Evolutionary conservation across 257 asterid genomes (phyloP).

Genomic region (Nicotiana tabacum): DNA sequence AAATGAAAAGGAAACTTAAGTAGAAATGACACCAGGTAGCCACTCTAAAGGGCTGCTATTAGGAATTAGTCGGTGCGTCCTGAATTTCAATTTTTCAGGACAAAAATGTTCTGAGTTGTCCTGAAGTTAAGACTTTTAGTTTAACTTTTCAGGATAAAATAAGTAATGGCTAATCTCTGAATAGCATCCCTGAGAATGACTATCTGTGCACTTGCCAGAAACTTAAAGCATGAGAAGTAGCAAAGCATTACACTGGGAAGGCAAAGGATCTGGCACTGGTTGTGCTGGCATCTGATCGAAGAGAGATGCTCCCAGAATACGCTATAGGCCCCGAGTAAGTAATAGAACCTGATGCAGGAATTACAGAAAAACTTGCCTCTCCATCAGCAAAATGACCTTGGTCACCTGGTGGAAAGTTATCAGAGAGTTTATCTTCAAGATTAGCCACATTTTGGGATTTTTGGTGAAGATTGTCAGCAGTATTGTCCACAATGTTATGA

Average conservation of each 20-base stretch:
- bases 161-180: too few species aligned
- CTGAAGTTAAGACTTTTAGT: too few species aligned
- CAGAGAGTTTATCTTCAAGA: slow-evolving; percentile 18
- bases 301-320: slow-evolving; percentile 67
- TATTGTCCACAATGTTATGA: not conserved
- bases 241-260: slow-evolving; percentile 64
- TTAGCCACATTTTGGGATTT: slow-evolving; percentile 11
- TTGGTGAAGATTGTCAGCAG: slow-evolving; percentile 16
- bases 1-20: not conserved
- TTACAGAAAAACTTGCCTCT: slow-evolving; percentile 71
- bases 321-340: slow-evolving; percentile 66
- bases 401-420: slow-evolving; percentile 17
- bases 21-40: too few species aligned
- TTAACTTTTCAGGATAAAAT: too few species aligned
- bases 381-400: slow-evolving; percentile 44
- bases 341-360: slow-evolving; percentile 34
- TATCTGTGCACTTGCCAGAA: too few species aligned
- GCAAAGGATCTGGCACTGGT: slow-evolving; percentile 84
- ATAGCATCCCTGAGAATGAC: too few species aligned
- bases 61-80: too few species aligned
- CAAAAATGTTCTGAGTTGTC: too few species aligned
- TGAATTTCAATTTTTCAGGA: too few species aligned
- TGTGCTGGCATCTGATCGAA: slow-evolving; percentile 87
- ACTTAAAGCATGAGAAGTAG: not conserved
- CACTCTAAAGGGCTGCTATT: too few species aligned